A percentile compares a stretch with the other conserved stretches of the same genome.
Conservation (phyloP, 2,329 filamentous ascomycete genomes). For the Colletotrichum sp. region DNA sequence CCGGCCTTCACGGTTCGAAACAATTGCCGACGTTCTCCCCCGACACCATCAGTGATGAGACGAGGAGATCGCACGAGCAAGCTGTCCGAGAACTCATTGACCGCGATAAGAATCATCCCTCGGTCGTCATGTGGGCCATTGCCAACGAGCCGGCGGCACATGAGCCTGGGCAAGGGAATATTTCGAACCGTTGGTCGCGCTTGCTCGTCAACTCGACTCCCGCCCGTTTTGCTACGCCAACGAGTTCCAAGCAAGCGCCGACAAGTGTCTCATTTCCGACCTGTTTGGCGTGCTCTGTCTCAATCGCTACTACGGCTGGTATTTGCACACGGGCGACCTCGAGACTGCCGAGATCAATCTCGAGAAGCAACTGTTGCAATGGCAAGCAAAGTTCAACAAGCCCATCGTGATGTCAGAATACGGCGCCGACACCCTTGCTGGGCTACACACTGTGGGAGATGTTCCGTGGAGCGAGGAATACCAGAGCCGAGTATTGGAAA, state of each 20-base stretch:
- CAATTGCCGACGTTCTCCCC: conserved; percentile 20
- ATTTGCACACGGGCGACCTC: conserved; percentile 25
- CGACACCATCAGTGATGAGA: conserved; percentile 18
- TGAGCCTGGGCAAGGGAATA: conserved; percentile 26
- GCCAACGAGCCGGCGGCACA: conserved; percentile 27
- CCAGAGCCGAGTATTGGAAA: conserved; percentile 27
- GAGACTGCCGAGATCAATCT: conserved; percentile 25
- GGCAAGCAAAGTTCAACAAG: conserved; percentile 27
- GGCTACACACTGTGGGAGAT: conserved; percentile 27
- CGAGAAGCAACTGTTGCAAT: conserved; percentile 24
- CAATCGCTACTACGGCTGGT: conserved; percentile 33
- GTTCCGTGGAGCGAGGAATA: conserved; percentile 33
- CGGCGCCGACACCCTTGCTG: conserved; percentile 30
- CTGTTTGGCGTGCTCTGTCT: conserved; percentile 31
- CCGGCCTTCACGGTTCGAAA: conserved; percentile 5
- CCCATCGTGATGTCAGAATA: conserved; percentile 34
- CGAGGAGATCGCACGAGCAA: conserved; percentile 21
- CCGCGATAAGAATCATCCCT: conserved; percentile 29
- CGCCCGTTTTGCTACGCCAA: conserved; percentile 29
- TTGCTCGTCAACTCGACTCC: conserved; percentile 25
- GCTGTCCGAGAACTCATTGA: conserved; percentile 26
- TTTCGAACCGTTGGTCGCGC: conserved; percentile 25
- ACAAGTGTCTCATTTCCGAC: conserved; percentile 23
- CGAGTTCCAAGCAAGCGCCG: neutral
- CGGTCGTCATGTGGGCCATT: conserved; percentile 27